Conservation (phyloP, 139 green algal genomes). For the Chlamydomonas sp. region DNA sequence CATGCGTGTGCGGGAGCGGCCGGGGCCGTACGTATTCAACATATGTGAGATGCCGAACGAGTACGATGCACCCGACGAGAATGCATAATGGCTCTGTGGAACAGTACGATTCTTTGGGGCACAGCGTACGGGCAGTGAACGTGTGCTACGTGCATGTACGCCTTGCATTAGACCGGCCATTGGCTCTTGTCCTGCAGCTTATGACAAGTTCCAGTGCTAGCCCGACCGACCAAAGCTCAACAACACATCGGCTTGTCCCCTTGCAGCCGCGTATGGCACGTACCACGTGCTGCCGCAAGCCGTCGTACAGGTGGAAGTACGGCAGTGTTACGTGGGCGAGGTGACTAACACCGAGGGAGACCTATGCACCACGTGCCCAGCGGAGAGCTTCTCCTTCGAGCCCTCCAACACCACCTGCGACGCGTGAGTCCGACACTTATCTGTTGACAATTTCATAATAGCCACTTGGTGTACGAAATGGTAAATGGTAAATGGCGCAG, state of each 20-base stretch:
- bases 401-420: slow-evolving; percentile 33
- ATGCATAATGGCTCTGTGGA: too few relatives aligned
- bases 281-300: neutral
- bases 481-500: too few relatives aligned
- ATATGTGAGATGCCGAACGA: neutral
- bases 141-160: too few relatives aligned
- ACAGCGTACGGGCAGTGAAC: too few relatives aligned
- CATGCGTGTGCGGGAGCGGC: neutral
- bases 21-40: slow-evolving; percentile 26
- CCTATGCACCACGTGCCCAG: slow-evolving; percentile 5
- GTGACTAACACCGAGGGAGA: slow-evolving; percentile 15
- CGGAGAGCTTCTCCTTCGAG: slow-evolving; percentile 11
- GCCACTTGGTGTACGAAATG: too few relatives aligned
- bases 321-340: slow-evolving; percentile 19
- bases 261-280: slow-evolving; percentile 10
- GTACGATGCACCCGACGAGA: too few relatives aligned
- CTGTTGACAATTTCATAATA: too few relatives aligned
- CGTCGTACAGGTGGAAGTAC: slow-evolving; percentile 2
- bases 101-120: too few relatives aligned
- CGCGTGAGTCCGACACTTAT: neutral
- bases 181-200: too few relatives aligned
- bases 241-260: neutral
- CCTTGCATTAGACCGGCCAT: too few relatives aligned
- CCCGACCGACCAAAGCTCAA: neutral
- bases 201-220: neutral